Evolutionary conservation across 257 asterid species (phyloP).

Genomic region (Nicotiana sylvestris): DNA sequence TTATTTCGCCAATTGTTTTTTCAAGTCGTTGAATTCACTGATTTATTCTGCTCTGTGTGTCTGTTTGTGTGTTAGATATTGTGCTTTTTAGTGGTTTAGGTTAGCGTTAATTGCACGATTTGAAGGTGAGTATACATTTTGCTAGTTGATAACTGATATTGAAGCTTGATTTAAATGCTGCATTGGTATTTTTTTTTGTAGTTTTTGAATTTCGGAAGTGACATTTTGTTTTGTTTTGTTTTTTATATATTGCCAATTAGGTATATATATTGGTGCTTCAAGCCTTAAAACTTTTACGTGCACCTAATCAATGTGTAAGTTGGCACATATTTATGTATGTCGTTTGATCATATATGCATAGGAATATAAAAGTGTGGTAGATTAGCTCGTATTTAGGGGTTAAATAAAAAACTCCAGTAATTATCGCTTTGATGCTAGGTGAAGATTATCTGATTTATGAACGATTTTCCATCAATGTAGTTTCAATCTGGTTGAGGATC

Average conservation of each 20-base stretch:
- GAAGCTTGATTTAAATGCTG: background rate
- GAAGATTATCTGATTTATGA: background rate
- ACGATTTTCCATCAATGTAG: background rate
- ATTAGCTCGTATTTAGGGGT: background rate
- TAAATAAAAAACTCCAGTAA: background rate
- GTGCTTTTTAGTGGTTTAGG: conserved; percentile 1
- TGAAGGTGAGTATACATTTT: background rate
- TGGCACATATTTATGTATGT: background rate
- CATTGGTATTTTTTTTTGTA: background rate
- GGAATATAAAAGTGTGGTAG: background rate
- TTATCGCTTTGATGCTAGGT: background rate
- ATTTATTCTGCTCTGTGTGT: background rate
- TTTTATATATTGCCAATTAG: background rate
- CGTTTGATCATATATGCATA: background rate
- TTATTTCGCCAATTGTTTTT: background rate
- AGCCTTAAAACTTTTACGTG: background rate
- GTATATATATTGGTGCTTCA: background rate
- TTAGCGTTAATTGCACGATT: background rate
- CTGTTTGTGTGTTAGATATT: background rate
- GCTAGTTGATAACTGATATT: background rate
- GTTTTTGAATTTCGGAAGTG: background rate
- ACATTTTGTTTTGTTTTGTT: background rate
- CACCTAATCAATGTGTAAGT: background rate
- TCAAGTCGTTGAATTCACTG: background rate
- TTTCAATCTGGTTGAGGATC: background rate